phyloP scores from a whole-genome alignment of 108 stramenopile genomes.

The Pseudonitzschia delicatissima region DNA sequence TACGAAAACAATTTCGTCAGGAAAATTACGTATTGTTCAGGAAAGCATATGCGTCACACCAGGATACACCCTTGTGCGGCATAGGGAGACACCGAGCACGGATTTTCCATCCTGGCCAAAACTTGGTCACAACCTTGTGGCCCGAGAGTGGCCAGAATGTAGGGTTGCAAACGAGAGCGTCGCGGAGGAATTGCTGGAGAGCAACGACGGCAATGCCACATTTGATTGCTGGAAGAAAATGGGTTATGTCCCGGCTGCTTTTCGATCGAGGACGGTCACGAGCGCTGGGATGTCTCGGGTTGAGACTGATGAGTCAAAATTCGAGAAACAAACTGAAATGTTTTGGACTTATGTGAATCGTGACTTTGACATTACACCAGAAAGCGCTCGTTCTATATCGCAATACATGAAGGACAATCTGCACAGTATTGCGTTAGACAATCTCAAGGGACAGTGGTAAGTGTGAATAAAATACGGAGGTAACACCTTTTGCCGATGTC shows the following conservation, averaged over 20 bases:
- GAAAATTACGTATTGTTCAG: conserved; percentile 27
- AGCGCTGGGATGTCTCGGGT: conserved; percentile 80
- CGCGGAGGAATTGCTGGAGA: background rate
- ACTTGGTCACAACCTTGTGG: conserved; percentile 29
- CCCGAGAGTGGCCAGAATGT: conserved; percentile 30
- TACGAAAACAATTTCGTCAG: conserved; percentile 12
- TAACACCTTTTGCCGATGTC: background rate
- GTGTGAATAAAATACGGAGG: background rate
- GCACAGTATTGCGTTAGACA: conserved; percentile 56
- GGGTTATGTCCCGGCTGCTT: conserved; percentile 37
- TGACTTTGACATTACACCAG: conserved; percentile 43
- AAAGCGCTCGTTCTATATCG: conserved; percentile 33
- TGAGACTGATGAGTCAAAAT: conserved; percentile 12
- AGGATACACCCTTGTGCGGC: conserved; percentile 55
- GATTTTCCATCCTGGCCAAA: conserved; percentile 33
- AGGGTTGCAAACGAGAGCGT: background rate
- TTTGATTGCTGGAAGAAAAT: conserved; percentile 32
- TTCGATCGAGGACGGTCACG: conserved; percentile 76
- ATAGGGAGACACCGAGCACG: conserved; percentile 13
- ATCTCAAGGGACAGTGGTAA: conserved; percentile 68
- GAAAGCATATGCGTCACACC: conserved; percentile 54
- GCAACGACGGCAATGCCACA: conserved; percentile 11
- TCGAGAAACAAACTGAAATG: conserved; percentile 29
- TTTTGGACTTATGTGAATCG: conserved; percentile 47
- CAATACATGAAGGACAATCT: conserved; percentile 50